Conservation (phyloP, 352 stramenopile species). For the Phytophthora syringae region DNA sequence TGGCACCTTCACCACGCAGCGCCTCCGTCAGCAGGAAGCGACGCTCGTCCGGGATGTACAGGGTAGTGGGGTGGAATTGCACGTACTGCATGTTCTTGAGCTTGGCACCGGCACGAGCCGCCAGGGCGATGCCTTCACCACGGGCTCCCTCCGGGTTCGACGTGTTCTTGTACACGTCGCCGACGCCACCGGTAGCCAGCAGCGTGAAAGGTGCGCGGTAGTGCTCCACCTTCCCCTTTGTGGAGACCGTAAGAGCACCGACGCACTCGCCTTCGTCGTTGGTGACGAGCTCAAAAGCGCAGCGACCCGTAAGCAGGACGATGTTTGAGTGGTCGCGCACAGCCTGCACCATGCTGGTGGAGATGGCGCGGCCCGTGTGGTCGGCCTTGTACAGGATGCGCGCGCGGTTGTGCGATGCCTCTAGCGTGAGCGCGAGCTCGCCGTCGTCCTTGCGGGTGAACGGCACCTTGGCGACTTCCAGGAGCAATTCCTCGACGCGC, state of each 20-base stretch:
- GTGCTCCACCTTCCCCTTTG: constrained; percentile 57
- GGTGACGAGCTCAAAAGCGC: constrained; percentile 81
- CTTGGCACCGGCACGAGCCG: constrained; percentile 69
- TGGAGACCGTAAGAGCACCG: constrained; percentile 75
- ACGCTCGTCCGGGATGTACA: constrained; percentile 91
- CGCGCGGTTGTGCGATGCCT: constrained; percentile 93
- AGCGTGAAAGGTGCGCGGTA: constrained; percentile 88
- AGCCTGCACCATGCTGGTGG: constrained; percentile 88
- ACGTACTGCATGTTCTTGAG: constrained; percentile 96
- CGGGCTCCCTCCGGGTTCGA: constrained; percentile 91
- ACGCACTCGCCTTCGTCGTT: constrained; percentile 66
- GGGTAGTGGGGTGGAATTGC: constrained; percentile 96
- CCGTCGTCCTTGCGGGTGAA: constrained; percentile 86
- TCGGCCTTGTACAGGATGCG: constrained; percentile 95
- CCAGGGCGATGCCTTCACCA: constrained; percentile 81
- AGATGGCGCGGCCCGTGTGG: constrained; percentile 94
- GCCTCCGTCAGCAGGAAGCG: constrained; percentile 95
- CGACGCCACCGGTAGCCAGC: constrained; percentile 93
- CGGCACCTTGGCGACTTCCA: constrained; percentile 88
- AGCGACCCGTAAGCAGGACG: constrained; percentile 67
- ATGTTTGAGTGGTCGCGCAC: constrained; percentile 89
- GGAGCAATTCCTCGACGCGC: constrained; percentile 91
- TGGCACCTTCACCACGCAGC: constrained; percentile 92
- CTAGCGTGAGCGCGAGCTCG: constrained; percentile 78
- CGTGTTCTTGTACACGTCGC: constrained; percentile 95